These are phyloP conservation scores for Agaricales sp. DNA, from an alignment of 1,284 basidiomycete genomes.

Conservation along the genomic window DNA sequence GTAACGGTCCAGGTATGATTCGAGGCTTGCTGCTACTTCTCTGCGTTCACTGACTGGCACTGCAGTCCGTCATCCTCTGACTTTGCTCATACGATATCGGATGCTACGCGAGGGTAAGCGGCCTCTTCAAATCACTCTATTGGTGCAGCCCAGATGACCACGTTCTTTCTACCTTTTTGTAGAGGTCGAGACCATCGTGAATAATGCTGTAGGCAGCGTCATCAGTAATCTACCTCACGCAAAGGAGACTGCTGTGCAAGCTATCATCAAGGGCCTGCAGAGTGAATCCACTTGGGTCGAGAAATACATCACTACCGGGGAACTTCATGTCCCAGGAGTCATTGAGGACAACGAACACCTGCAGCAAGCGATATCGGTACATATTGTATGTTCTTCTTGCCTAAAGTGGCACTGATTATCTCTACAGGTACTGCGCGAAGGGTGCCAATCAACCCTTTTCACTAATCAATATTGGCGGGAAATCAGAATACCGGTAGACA, in stretches of 20 bases:
- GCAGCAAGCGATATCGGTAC: slow-evolving; percentile 29
- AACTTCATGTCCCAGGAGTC: slow-evolving; percentile 45
- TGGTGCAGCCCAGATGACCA: no score
- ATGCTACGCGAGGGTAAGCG: slow-evolving; percentile 61
- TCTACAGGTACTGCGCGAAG: neutral
- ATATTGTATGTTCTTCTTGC: neutral
- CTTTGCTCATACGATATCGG: slow-evolving; percentile 57
- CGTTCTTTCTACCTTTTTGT: slow-evolving; percentile 7
- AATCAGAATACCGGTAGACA: slow-evolving; percentile 71
- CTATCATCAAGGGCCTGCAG: slow-evolving; percentile 50
- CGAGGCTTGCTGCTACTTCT: slow-evolving; percentile 7
- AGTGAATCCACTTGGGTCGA: slow-evolving; percentile 55
- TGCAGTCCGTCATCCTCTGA: slow-evolving; percentile 51
- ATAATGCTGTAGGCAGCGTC: slow-evolving; percentile 33
- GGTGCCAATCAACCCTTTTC: slow-evolving; percentile 1
- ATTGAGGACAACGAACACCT: slow-evolving; percentile 28
- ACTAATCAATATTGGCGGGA: slow-evolving; percentile 45
- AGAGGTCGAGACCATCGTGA: slow-evolving; percentile 58
- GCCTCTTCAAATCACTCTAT: neutral
- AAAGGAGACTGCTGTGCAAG: slow-evolving; percentile 32
- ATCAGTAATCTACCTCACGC: slow-evolving; percentile 22
- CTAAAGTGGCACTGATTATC: neutral
- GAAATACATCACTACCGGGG: slow-evolving; percentile 55
- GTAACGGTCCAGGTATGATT: slow-evolving; percentile 43
- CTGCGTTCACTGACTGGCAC: neutral